These are phyloP conservation scores for Suhomyces terraborum DNA, from an alignment of 1,139 yeast genomes.

Conservation along the genomic window DNA sequence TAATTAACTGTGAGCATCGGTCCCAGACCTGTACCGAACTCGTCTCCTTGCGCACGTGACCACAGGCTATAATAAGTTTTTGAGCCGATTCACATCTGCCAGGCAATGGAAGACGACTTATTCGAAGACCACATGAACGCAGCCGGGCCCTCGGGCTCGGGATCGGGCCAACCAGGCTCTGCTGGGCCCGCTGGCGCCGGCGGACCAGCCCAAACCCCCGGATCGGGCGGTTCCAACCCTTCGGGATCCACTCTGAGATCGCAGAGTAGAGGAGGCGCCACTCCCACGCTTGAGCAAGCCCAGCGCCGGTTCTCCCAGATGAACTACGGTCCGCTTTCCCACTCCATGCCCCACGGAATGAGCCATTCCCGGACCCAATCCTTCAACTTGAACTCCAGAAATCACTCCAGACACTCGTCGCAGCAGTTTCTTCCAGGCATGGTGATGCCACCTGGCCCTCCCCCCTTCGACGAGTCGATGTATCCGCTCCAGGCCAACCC, in stretches of 20 bases:
- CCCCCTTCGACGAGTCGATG: slow-evolving; percentile 9
- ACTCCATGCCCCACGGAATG: slow-evolving; percentile 6
- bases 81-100: slow-evolving; percentile 1
- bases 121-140: slow-evolving; percentile 11
- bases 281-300: slow-evolving; percentile 5
- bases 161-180: background rate
- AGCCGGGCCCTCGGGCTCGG: slow-evolving; percentile 3
- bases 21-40: too few species aligned
- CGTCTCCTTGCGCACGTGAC: slow-evolving; percentile 3
- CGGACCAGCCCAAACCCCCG: background rate
- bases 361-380: slow-evolving; percentile 17
- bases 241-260: background rate
- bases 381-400: slow-evolving; percentile 9
- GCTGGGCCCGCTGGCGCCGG: background rate
- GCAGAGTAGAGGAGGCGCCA: slow-evolving; percentile 3
- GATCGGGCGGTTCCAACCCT: background rate
- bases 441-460: slow-evolving; percentile 7
- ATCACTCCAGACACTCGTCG: slow-evolving; percentile 13
- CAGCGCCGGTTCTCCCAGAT: slow-evolving; percentile 11
- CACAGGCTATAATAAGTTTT: slow-evolving; percentile 1
- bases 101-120: slow-evolving; percentile 16
- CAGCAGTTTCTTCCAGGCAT: slow-evolving; percentile 15
- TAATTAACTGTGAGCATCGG: background rate
- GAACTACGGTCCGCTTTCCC: slow-evolving; percentile 1
- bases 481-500: slow-evolving; percentile 7